Percentiles rank a stretch among this genome's conserved stretches.
These are phyloP conservation scores for Venturia nashicola DNA, from an alignment of 2,329 filamentous ascomycete genomes.

Conservation along the genomic window DNA sequence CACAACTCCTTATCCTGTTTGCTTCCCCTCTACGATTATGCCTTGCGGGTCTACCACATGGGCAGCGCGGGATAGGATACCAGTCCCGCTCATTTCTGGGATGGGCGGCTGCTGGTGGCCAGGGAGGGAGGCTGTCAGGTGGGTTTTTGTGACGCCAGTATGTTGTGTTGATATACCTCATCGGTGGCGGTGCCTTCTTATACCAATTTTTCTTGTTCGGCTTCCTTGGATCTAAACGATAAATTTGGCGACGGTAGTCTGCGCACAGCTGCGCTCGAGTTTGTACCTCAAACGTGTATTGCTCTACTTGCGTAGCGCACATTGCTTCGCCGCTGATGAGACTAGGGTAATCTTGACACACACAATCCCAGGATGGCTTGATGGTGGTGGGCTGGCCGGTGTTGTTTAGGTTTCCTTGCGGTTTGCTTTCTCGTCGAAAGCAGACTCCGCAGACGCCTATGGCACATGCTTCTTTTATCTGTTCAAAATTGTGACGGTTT, in stretches of 20 bases:
- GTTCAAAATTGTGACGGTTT: neutral
- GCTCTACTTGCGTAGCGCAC: neutral
- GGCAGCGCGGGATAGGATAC: neutral
- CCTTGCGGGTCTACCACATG: neutral
- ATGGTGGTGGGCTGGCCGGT: neutral
- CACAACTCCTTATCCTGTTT: neutral
- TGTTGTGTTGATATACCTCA: neutral
- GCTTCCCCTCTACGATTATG: neutral
- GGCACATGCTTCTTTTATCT: neutral
- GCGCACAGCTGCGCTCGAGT: neutral
- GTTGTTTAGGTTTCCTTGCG: neutral
- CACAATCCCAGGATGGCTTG: neutral
- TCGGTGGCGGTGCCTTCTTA: neutral
- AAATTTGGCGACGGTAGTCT: neutral
- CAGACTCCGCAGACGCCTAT: neutral
- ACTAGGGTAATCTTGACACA: neutral
- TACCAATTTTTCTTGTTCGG: neutral
- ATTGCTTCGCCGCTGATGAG: neutral
- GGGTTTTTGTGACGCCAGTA: neutral
- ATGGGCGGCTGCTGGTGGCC: neutral
- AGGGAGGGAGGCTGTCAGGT: neutral
- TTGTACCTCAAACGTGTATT: neutral
- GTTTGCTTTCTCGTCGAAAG: neutral
- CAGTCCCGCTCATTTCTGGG: neutral
- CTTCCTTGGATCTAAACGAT: neutral